phyloP scores from a whole-genome alignment of 768 basidiomycete genomes.

The Amyloporia xantha region DNA sequence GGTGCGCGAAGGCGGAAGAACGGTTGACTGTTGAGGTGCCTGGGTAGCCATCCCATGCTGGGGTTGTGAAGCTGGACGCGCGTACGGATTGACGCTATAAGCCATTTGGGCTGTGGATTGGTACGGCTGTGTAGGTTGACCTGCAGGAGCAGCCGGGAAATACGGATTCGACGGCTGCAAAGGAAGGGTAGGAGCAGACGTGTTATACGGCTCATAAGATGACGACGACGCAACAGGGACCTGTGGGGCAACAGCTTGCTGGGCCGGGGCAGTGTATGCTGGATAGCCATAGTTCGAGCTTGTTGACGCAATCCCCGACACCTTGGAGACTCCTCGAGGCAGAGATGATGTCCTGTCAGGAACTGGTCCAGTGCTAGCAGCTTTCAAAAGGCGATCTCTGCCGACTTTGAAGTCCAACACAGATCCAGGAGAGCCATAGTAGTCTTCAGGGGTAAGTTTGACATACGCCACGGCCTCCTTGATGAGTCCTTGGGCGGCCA shows the following conservation, averaged over 20 bases:
- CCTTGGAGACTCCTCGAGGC: slow-evolving; percentile 13
- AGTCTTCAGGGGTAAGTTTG: slow-evolving; percentile 71
- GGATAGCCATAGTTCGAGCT: slow-evolving; percentile 13
- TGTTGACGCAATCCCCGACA: slow-evolving; percentile 15
- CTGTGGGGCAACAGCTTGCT: slow-evolving; percentile 16
- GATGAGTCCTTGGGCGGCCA: slow-evolving; percentile 86
- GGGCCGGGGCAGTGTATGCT: slow-evolving; percentile 17
- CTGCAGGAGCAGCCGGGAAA: slow-evolving; percentile 13
- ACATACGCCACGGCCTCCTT: slow-evolving; percentile 77
- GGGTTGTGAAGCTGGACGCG: slow-evolving; percentile 29
- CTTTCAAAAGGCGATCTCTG: slow-evolving; percentile 39
- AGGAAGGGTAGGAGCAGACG: slow-evolving; percentile 8
- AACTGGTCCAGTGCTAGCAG: slow-evolving; percentile 25
- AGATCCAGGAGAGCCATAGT: slow-evolving; percentile 51
- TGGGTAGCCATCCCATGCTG: slow-evolving; percentile 14
- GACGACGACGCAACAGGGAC: slow-evolving; percentile 13
- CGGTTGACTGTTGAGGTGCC: slow-evolving; percentile 2
- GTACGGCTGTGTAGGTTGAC: slow-evolving; percentile 12
- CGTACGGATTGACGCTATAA: slow-evolving; percentile 24
- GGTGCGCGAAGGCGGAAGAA: slow-evolving; percentile 30
- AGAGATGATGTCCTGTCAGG: slow-evolving; percentile 22
- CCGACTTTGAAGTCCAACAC: slow-evolving; percentile 35
- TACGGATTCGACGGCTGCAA: slow-evolving; percentile 14
- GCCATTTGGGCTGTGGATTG: slow-evolving; percentile 12
- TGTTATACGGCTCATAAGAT: slow-evolving; percentile 16